phyloP scores from a whole-genome alignment of 257 asterid species.

The Datura wrightii region DNA sequence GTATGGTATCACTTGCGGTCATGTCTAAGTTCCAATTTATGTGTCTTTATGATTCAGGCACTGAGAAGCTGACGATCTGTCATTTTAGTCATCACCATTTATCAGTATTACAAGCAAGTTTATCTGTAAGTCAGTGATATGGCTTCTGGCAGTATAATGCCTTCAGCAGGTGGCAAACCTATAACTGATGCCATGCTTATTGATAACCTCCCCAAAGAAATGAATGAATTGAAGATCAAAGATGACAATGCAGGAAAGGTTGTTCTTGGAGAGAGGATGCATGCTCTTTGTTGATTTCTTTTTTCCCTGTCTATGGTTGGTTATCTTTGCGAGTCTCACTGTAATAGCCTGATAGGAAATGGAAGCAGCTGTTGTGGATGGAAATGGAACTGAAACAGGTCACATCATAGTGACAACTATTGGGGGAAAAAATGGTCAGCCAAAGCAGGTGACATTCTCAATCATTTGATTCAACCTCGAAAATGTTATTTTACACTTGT shows the following conservation, averaged over 20 bases:
- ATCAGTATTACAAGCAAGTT: conserved; percentile 22
- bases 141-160: conserved; percentile 58
- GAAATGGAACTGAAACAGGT: conserved; percentile 93
- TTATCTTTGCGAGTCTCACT: conserved; percentile 18
- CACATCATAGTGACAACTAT: conserved; percentile 93
- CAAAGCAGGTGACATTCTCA: conserved; percentile 69
- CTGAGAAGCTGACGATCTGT: conserved; percentile 30
- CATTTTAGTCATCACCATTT: not conserved
- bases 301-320: conserved; percentile 6
- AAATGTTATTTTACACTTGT: not conserved
- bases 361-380: conserved; percentile 89
- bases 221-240: conserved; percentile 77
- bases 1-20: not conserved
- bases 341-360: conserved; percentile 60
- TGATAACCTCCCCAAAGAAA: conserved; percentile 73
- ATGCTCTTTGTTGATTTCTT: not conserved
- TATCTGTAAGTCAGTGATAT: conserved; percentile 36
- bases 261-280: not conserved
- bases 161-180: conserved; percentile 53
- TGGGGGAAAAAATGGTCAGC: conserved; percentile 92
- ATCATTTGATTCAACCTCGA: conserved; percentile 1
- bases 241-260: conserved; percentile 88
- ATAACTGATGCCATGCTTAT: conserved; percentile 68
- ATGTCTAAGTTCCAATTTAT: not conserved
- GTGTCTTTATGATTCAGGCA: conserved; percentile 20